These are phyloP conservation scores for Physcomitrium patens DNA, from an alignment of 225 moss, liverwort and hornwort species.

Conservation along the genomic window DNA sequence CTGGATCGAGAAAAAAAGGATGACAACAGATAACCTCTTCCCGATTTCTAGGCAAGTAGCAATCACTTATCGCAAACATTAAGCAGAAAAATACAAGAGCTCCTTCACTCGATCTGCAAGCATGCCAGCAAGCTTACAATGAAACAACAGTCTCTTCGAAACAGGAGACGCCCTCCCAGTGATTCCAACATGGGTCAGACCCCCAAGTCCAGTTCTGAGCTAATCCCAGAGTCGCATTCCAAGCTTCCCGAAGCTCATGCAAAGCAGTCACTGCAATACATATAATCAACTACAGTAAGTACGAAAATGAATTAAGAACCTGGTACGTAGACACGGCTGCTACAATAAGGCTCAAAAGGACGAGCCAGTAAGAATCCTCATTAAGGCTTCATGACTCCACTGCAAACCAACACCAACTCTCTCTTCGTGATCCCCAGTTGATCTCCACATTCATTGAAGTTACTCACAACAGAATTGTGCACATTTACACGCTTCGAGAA, in stretches of 20 bases:
- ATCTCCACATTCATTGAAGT: not conserved
- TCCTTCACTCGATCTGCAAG: not conserved
- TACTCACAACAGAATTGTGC: not conserved
- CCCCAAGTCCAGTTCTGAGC: constrained; percentile 20
- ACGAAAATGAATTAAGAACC: not conserved
- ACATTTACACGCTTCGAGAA: not conserved
- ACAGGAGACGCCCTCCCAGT: constrained; percentile 28
- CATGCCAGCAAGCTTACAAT: constrained; percentile 35
- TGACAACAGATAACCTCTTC: not conserved
- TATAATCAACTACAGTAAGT: constrained; percentile 3
- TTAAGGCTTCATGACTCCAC: not conserved
- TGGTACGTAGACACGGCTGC: not conserved
- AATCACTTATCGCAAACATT: not conserved
- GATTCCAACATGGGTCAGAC: constrained; percentile 21
- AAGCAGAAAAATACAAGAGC: not conserved
- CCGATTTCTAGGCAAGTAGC: not conserved
- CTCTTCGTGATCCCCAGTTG: too few species aligned
- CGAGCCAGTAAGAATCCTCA: not conserved
- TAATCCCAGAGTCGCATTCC: constrained; percentile 30
- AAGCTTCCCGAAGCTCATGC: constrained; percentile 33
- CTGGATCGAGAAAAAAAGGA: not conserved
- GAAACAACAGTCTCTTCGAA: constrained; percentile 24
- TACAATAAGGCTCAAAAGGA: not conserved
- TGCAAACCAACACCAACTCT: not conserved
- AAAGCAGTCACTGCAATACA: constrained; percentile 25